Conservation (phyloP, 1,284 basidiomycete genomes). For the Tausonia pullulans region DNA sequence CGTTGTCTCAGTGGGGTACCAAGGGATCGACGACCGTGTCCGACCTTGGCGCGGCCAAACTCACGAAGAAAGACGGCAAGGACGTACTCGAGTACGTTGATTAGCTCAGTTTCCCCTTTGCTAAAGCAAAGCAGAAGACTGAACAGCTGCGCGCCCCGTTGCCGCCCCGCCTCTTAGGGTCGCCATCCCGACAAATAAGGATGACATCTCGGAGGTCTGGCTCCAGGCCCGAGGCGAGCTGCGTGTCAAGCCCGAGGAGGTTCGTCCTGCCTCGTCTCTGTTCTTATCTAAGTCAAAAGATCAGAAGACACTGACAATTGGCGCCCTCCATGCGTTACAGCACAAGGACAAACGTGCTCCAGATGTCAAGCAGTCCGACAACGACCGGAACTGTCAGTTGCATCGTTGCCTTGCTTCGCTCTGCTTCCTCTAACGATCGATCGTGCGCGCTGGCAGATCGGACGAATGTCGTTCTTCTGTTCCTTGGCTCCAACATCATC, state of each 20-base stretch:
- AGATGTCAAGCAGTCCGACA: slow-evolving; percentile 80
- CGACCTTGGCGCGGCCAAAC: slow-evolving; percentile 47
- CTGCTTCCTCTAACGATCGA: slow-evolving; percentile 20
- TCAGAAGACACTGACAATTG: slow-evolving; percentile 51
- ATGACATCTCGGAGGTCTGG: slow-evolving; percentile 82
- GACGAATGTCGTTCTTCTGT: slow-evolving; percentile 72
- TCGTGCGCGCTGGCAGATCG: slow-evolving; percentile 17
- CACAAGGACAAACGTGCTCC: slow-evolving; percentile 71
- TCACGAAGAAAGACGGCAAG: slow-evolving; percentile 75
- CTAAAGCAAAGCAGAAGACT: neutral
- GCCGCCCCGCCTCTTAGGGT: slow-evolving; percentile 43
- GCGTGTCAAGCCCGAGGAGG: slow-evolving; percentile 44
- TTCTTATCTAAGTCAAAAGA: slow-evolving; percentile 7
- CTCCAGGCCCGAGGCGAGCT: slow-evolving; percentile 55
- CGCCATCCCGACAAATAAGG: slow-evolving; percentile 61
- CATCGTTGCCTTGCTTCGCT: neutral
- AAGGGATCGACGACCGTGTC: slow-evolving; percentile 2
- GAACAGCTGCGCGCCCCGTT: neutral
- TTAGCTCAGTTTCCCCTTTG: slow-evolving; percentile 33
- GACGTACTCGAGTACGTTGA: slow-evolving; percentile 39
- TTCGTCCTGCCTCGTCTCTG: neutral
- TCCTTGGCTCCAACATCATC: slow-evolving; percentile 74
- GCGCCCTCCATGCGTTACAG: slow-evolving; percentile 18
- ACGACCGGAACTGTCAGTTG: slow-evolving; percentile 58
- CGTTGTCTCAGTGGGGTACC: neutral